Base-by-base conservation (phyloP, 768 basidiomycete species). In the Boletus sp. region DNA sequence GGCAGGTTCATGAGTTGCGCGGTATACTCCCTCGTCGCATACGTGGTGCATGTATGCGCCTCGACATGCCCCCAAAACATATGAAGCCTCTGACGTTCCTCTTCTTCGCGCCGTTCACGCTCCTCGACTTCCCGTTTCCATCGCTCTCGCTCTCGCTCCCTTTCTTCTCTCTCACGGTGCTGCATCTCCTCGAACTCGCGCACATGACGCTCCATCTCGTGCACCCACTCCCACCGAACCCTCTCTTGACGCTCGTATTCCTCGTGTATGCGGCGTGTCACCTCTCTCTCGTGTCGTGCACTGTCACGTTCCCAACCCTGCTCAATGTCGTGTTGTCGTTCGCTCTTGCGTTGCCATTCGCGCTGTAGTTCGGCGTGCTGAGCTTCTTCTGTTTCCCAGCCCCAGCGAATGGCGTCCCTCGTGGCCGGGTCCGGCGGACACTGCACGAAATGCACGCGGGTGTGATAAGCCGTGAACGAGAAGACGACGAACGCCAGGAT, bases 1-100 rank as follows among this genome's bases (percentile, higher is more conserved):
- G 70, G 71, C n/a, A 72, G 42, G 38, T 71, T 71, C 46, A 58
- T 59, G 3, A 73, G 52, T 5, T 54, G 53, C 0, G 72, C 72
- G 1, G 64, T 61, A 30, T 73, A 72, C 39, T 62, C 61, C 41
- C 68, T 62, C 3, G 66, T 64, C 0, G 57, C 68, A 47, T 67
- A 71, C 0, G 65, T 62, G 25, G 51, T 63, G 52, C 72, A 73
- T 17, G 33, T 32, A 43, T 64, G 59, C 8, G 54, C 38, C 15
- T 58, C 47, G 2, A 70, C 45, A 6, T 35, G 9, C 3, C 39
- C 62, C 66, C 64, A 69, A 34, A 33, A 64, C 51, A 73, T 63
- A 15, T 58, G 47, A 11, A 59, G 59, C 7, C 33, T 62, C 19
- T 61, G 57, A 1, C 69, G 64, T 19, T 67, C 68, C 14, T 67